Percentiles rank a stretch among this genome's conserved stretches.
These are phyloP conservation scores for Syncephalastrum monosporum DNA, from an alignment of 371 early-diverging fungal genomes.

Conservation along the genomic window DNA sequence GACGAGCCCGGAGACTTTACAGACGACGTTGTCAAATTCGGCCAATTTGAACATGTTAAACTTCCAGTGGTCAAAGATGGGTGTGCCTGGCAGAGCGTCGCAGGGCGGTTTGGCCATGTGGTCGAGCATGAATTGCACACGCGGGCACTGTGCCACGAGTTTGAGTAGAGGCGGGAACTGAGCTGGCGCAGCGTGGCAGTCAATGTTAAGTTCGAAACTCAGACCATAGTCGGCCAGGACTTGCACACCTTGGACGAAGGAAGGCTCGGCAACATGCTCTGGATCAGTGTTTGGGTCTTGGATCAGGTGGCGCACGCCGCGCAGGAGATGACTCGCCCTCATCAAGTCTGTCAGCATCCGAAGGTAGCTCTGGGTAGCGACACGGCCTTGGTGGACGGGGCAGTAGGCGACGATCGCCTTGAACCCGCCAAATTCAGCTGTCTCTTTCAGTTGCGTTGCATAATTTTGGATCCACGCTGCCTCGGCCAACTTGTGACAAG, in stretches of 20 bases:
- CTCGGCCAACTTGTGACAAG: slow-evolving; percentile 33
- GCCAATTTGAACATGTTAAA: slow-evolving; percentile 23
- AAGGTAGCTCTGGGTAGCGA: slow-evolving; percentile 26
- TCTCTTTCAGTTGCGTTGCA: slow-evolving; percentile 17
- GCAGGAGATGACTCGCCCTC: slow-evolving; percentile 13
- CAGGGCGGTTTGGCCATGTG: slow-evolving; percentile 54
- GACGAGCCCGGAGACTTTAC: slow-evolving; percentile 42
- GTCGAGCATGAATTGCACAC: slow-evolving; percentile 41
- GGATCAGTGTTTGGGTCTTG: slow-evolving; percentile 38
- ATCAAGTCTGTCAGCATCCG: slow-evolving; percentile 23
- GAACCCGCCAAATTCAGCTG: slow-evolving; percentile 33
- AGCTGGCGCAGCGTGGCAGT: slow-evolving; percentile 29
- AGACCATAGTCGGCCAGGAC: slow-evolving; percentile 25
- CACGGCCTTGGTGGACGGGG: slow-evolving; percentile 39
- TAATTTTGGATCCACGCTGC: slow-evolving; percentile 41
- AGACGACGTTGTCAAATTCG: slow-evolving; percentile 27
- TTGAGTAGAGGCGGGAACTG: slow-evolving; percentile 40
- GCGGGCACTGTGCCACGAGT: slow-evolving; percentile 38
- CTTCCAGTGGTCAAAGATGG: slow-evolving; percentile 32
- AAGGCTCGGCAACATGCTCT: slow-evolving; percentile 15
- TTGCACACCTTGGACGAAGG: slow-evolving; percentile 34
- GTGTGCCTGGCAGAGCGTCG: slow-evolving; percentile 25
- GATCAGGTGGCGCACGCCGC: slow-evolving; percentile 38
- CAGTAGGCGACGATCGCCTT: slow-evolving; percentile 44
- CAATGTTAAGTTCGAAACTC: slow-evolving; percentile 42